Evolutionary conservation across 2,329 filamentous ascomycete species (phyloP), one percentile per base, ranked within the genome.

Genomic region (Botrytis elliptica): DNA sequence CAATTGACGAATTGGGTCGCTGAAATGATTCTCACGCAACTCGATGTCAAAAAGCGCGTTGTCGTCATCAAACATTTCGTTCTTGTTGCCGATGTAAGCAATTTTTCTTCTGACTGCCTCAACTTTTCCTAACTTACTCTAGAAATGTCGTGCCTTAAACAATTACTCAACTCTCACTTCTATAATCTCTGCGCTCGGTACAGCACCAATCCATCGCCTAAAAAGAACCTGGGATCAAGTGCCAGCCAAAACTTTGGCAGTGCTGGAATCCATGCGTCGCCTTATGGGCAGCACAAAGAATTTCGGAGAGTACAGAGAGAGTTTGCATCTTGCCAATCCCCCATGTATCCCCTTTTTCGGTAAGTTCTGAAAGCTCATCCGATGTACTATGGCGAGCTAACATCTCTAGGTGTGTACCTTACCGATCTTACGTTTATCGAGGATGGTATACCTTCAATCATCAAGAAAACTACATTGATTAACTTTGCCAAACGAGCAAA

Each of bases 1-100:
- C 95, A 98, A 83, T 91, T 99, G 86, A 99, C 96, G 9, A 99
- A 98, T 82, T 99, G 96, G 96, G 96, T 98, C 69, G 96, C 96
- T 44, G 95, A 98, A 83, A 98, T 99, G 96, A 98, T 99, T 78
- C 84, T 99, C 75, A 95, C 92, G 0, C 96, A 99, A 83, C 89
- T 91, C 79, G 96, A 99, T 81, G 93, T 98, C 76, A 97, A 96
- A 86, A 97, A 97, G 83, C 90, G 96, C 78, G 95, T 98, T 40
- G 93, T 97, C 49, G 96, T 99, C 63, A 98, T 99, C 83, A 98
- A 98, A 83, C 96, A 98, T 82, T 99, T 98, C 84, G 94, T 99
- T 75, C 90, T 93, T 55, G 94, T 99, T 75, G 96, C 96, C 75
- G 96, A 99, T 85, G 94, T 97, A 87, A 85, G 91, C 88, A 65